Base-by-base conservation (phyloP, 2,329 filamentous ascomycete genomes). In the Zelopaecilomyces penicillatus region DNA sequence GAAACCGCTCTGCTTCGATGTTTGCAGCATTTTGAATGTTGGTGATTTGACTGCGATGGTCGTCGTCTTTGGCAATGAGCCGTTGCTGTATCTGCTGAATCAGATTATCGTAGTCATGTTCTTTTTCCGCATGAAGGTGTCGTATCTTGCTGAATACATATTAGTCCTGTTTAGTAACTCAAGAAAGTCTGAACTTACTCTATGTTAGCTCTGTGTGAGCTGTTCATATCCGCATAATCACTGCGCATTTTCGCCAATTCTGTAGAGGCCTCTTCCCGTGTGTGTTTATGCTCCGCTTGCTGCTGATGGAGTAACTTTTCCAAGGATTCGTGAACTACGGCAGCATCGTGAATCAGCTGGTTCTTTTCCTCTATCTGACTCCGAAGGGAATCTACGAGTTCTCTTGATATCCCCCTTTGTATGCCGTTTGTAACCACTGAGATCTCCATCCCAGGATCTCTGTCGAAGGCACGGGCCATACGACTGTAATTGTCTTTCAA, bases 401-500 rank as follows among this genome's bases (percentile, higher is more conserved):
- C 88, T 35, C 91, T 79, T n/a, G 94, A 95, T 33, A 98, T 85
- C 4, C 91, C 91, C 57, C 91, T 90, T 53, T 93, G 83, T 8
- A 90, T 69, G 0, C 86, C 87, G 58, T 90, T 88, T 37, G 82
- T 75, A 45, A 89, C 73, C 8, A 93, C 78, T 0, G 88, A 84
- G 28, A 94, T 82, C 61, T 98, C 93, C 49, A 94, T 71, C 1
- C 83, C 87, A 1, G 93, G 93, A 50, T 95, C 87, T 49, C 91
- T 82, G 64, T 98, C 93, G 54, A 98, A 87, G 10, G 88, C 86
- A 50, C 88, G 80, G 34, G 84, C 70, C 46, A 96, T 69, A 6
- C 90, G 83, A 56, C 86, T 91, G 60, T 94, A 97, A 59, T 95
- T 95, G 57, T 97, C 90, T 58, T 96, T 96, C 56, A 96, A 79